Percentiles rank a stretch among this genome's conserved stretches.
Conservation (phyloP, 768 basidiomycete genomes). For the Boletus barrowsii region DNA sequence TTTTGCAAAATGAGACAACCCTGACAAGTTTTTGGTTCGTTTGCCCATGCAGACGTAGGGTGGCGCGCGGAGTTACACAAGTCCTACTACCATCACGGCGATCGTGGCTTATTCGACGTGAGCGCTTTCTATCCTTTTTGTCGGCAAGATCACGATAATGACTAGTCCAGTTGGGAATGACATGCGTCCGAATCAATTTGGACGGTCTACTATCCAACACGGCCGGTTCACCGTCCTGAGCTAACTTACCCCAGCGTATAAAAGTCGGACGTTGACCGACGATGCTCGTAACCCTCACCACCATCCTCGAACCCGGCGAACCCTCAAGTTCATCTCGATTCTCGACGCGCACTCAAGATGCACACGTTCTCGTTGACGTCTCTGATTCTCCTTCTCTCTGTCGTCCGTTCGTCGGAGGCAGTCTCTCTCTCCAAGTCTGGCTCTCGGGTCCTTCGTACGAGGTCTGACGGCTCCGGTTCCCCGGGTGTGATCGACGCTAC, state of each 20-base stretch:
- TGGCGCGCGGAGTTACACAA: constrained; percentile 8
- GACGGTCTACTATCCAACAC: constrained; percentile 1
- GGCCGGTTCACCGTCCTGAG: neutral
- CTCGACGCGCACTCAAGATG: constrained; percentile 22
- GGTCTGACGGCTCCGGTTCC: neutral
- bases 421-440: constrained; percentile 15
- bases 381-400: constrained; percentile 14
- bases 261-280: constrained; percentile 1
- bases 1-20: constrained; percentile 43
- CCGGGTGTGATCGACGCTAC: constrained; percentile 23
- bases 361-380: constrained; percentile 7
- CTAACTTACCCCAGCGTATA: constrained; percentile 1
- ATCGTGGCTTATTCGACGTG: neutral
- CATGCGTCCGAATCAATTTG: neutral
- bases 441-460: neutral
- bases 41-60: constrained; percentile 34
- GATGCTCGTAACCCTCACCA: neutral
- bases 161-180: neutral
- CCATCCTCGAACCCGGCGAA: constrained; percentile 3
- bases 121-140: neutral
- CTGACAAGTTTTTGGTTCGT: constrained; percentile 38
- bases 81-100: too few species aligned
- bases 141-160: neutral
- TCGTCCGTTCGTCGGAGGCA: constrained; percentile 10
- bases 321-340: constrained; percentile 13